Evolutionary conservation across 306 rosid species (phyloP).

Genomic region (Medicago arabica): DNA sequence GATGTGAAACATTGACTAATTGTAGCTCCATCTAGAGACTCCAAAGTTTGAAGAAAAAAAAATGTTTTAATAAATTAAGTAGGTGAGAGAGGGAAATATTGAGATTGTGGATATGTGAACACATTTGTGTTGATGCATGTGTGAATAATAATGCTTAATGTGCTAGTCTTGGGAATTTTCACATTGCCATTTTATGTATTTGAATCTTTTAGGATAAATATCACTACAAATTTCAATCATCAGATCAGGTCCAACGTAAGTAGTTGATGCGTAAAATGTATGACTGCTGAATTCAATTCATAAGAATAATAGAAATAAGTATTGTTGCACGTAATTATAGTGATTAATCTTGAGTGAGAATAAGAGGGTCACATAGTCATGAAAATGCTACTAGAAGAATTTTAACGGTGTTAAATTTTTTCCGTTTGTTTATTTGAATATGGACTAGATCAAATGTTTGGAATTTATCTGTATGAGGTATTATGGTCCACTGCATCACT

Average conservation of each 20-base stretch:
- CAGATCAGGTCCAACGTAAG: background rate
- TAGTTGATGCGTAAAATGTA: background rate
- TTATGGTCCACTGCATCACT: conserved; percentile 31
- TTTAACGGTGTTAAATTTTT: background rate
- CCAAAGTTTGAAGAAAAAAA: background rate
- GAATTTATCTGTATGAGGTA: conserved; percentile 32
- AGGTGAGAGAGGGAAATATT: conserved; percentile 17
- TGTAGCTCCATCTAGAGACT: conserved; percentile 37
- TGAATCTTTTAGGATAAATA: background rate
- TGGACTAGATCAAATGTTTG: background rate
- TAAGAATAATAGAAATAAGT: too few relatives aligned
- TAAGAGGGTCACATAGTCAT: too few relatives aligned
- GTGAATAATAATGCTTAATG: background rate
- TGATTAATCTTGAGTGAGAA: background rate
- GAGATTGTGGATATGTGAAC: conserved; percentile 29
- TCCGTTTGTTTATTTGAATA: background rate
- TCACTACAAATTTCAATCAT: background rate
- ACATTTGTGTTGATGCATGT: conserved; percentile 20
- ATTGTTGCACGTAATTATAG: background rate
- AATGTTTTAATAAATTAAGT: conserved; percentile 41
- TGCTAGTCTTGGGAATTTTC: background rate
- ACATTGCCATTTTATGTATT: background rate
- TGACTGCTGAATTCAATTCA: too few relatives aligned
- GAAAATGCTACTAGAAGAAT: too few relatives aligned
- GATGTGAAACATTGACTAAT: conserved; percentile 51